These are phyloP conservation scores for Penicillium roqueforti DNA, from an alignment of 495 filamentous ascomycete species.

Conservation along the genomic window DNA sequence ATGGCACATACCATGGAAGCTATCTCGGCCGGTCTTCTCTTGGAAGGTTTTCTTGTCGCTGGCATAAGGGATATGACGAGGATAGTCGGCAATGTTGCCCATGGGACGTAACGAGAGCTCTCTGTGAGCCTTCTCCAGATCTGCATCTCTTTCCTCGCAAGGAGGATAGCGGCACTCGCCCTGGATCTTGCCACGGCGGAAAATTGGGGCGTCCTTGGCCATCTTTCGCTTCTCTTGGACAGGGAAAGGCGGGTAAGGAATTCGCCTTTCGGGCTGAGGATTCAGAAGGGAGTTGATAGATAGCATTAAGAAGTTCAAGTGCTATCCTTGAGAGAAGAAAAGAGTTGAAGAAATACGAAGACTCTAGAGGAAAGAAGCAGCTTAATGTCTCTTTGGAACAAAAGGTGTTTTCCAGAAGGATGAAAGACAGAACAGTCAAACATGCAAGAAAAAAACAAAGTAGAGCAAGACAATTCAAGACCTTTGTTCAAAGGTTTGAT, in stretches of 20 bases:
- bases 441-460: conserved; percentile 9
- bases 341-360: background rate
- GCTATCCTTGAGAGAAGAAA: conserved; percentile 16
- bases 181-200: conserved; percentile 53
- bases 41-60: conserved; percentile 88
- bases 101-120: conserved; percentile 63
- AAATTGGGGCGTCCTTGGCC: conserved; percentile 57
- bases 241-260: conserved; percentile 17
- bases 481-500: conserved; percentile 14
- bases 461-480: conserved; percentile 19
- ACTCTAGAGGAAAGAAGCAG: background rate
- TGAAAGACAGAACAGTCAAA: conserved; percentile 5
- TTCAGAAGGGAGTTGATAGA: conserved; percentile 34
- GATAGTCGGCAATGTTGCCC: conserved; percentile 63
- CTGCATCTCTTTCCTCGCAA: conserved; percentile 56
- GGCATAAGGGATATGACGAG: conserved; percentile 83
- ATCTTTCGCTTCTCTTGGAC: conserved; percentile 44
- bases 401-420: conserved; percentile 23
- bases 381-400: conserved; percentile 15
- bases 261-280: conserved; percentile 22
- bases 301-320: conserved; percentile 23
- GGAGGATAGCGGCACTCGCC: conserved; percentile 66
- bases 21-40: conserved; percentile 77
- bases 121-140: conserved; percentile 50
- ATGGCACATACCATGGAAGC: conserved; percentile 69